Evolutionary conservation across 495 filamentous ascomycete species (phyloP).

Genomic region (Lasiosphaeriaceae sp.): DNA sequence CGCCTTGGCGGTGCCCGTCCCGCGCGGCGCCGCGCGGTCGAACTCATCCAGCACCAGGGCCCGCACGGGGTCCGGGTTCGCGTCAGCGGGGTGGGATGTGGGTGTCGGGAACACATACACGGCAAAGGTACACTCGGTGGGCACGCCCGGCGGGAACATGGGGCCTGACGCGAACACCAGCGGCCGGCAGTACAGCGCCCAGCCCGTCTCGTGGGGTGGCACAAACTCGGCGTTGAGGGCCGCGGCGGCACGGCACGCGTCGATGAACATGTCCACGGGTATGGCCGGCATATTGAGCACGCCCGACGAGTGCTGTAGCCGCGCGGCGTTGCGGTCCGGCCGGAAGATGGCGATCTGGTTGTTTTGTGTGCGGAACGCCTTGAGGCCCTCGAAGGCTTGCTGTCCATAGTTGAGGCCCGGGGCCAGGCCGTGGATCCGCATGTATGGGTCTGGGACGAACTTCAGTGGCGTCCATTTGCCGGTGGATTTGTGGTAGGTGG

Average conservation of each 20-base stretch:
- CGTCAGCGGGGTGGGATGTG: slow-evolving; percentile 35
- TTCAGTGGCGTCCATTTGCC: neutral
- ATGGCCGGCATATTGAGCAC: slow-evolving; percentile 39
- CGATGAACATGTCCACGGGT: slow-evolving; percentile 34
- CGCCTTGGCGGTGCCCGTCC: slow-evolving; percentile 52
- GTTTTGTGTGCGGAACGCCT: slow-evolving; percentile 32
- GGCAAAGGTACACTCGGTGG: slow-evolving; percentile 36
- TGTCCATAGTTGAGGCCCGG: slow-evolving; percentile 46
- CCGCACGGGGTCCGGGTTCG: slow-evolving; percentile 15
- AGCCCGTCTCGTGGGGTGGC: slow-evolving; percentile 36
- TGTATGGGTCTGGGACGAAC: slow-evolving; percentile 40
- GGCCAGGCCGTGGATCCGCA: slow-evolving; percentile 41
- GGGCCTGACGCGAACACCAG: slow-evolving; percentile 38
- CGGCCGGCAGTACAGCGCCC: slow-evolving; percentile 43
- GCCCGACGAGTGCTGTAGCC: slow-evolving; percentile 28
- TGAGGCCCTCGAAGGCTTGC: slow-evolving; percentile 32
- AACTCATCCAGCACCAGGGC: slow-evolving; percentile 53
- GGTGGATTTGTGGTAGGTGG: neutral
- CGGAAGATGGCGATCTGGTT: slow-evolving; percentile 40
- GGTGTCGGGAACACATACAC: slow-evolving; percentile 39
- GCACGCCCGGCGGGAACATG: slow-evolving; percentile 29
- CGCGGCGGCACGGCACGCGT: slow-evolving; percentile 36
- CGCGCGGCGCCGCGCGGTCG: slow-evolving; percentile 52
- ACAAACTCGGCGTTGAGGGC: slow-evolving; percentile 41
- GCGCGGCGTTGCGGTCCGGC: slow-evolving; percentile 31